Evolutionary conservation across 2,329 filamentous ascomycete genomes (phyloP).

Genomic region (Exophiala aquamarina): DNA sequence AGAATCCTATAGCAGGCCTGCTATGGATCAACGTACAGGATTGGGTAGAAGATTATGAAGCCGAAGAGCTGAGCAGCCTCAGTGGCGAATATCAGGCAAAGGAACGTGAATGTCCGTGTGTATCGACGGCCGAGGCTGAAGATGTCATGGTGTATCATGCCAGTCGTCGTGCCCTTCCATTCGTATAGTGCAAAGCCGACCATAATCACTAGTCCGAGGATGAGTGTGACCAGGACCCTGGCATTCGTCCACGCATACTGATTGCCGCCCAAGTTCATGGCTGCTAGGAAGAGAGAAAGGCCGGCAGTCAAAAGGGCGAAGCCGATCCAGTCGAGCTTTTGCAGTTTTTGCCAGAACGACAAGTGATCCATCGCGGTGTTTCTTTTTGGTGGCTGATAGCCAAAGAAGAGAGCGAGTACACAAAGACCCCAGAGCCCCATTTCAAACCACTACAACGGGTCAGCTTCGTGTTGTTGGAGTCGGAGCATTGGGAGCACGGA

Average conservation of each 20-base stretch:
- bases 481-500: slow-evolving; percentile 1
- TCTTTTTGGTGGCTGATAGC: slow-evolving; percentile 24
- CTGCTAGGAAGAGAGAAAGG: slow-evolving; percentile 20
- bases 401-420: slow-evolving; percentile 20
- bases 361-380: slow-evolving; percentile 23
- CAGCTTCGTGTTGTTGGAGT: background rate
- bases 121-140: slow-evolving; percentile 19
- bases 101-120: too few species aligned
- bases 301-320: slow-evolving; percentile 17
- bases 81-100: slow-evolving; percentile 24
- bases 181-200: slow-evolving; percentile 23
- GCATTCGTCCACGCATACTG: slow-evolving; percentile 22
- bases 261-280: slow-evolving; percentile 22
- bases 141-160: slow-evolving; percentile 22
- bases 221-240: slow-evolving; percentile 15
- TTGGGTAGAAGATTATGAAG: slow-evolving; percentile 24
- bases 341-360: slow-evolving; percentile 21
- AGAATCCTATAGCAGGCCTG: too few species aligned
- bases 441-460: slow-evolving; percentile 21
- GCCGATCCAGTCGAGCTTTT: slow-evolving; percentile 21
- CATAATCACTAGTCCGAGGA: slow-evolving; percentile 19
- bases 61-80: slow-evolving; percentile 24
- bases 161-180: slow-evolving; percentile 23
- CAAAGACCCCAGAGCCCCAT: slow-evolving; percentile 23
- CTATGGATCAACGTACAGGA: slow-evolving; percentile 19